Evolutionary conservation across 345 rosid genomes (phyloP).

Genomic region (Erodium maritimum): DNA sequence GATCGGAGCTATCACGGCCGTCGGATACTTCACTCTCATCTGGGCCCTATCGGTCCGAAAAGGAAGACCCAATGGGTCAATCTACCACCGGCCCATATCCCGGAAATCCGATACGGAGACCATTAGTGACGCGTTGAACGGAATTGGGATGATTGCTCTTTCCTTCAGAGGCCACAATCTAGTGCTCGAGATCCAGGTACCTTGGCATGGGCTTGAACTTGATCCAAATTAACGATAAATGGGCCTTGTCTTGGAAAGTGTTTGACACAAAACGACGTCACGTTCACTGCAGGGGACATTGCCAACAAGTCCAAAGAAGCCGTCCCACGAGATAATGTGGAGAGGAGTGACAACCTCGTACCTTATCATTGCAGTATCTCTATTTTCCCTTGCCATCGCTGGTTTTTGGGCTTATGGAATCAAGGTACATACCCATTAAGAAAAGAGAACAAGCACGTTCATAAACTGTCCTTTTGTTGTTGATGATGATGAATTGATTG

Average conservation of each 20-base stretch:
- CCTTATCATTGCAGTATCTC: constrained; percentile 18
- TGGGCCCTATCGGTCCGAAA: constrained; percentile 26
- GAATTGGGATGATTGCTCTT: constrained; percentile 33
- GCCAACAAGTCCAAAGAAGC: constrained; percentile 20
- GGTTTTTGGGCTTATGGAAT: constrained; percentile 54
- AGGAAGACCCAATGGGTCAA: constrained; percentile 11
- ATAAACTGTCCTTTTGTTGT: no score
- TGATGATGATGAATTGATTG: not conserved
- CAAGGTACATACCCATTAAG: no score
- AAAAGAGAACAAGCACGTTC: no score
- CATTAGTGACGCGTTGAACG: constrained; percentile 18
- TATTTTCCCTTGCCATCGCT: constrained; percentile 26
- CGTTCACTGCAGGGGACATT: constrained; percentile 39
- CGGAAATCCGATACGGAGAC: constrained; percentile 11
- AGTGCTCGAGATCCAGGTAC: constrained; percentile 53
- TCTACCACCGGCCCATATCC: constrained; percentile 6
- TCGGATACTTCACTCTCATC: constrained; percentile 21
- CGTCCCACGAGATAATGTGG: constrained; percentile 35
- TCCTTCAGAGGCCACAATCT: constrained; percentile 51
- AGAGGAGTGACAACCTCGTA: constrained; percentile 32
- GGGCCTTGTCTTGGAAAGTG: no score
- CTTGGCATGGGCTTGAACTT: not conserved
- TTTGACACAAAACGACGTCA: no score
- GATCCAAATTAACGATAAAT: no score
- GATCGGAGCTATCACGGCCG: constrained; percentile 24